A percentile compares a stretch with the other conserved stretches of the same genome.
Evolutionary conservation across 805 yeast species (phyloP).

Genomic region (Nematodospora valgi): DNA sequence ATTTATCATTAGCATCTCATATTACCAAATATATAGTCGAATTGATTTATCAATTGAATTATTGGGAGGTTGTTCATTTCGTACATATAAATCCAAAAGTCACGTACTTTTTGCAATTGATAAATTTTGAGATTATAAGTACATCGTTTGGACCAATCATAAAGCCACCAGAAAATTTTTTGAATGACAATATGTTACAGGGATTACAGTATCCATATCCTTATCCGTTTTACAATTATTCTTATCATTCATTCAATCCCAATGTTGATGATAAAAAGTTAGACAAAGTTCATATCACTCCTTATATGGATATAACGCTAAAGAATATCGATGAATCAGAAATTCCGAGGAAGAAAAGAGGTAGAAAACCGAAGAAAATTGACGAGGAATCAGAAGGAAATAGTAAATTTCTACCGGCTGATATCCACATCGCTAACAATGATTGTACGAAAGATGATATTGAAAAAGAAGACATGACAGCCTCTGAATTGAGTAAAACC

Average conservation of each 20-base stretch:
- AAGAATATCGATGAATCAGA: constrained; percentile 13
- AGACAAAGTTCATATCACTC: constrained; percentile 23
- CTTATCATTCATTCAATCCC: constrained; percentile 36
- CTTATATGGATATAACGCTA: constrained; percentile 36
- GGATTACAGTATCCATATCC: constrained; percentile 45
- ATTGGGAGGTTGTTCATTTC: constrained; percentile 45
- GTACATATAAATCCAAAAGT: constrained; percentile 29
- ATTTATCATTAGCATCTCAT: constrained; percentile 35
- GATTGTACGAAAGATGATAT: not conserved
- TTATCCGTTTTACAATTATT: constrained; percentile 43
- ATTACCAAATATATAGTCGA: constrained; percentile 39
- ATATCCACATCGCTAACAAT: too few relatives aligned
- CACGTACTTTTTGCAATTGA: constrained; percentile 29
- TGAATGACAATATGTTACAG: constrained; percentile 31
- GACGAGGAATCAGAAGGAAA: constrained; percentile 1
- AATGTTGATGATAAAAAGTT: constrained; percentile 24
- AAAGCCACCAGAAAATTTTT: constrained; percentile 37
- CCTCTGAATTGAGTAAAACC: constrained; percentile 1
- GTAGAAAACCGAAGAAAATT: constrained; percentile 2
- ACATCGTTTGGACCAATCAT: constrained; percentile 38
- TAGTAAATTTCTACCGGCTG: not conserved
- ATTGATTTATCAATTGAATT: constrained; percentile 34
- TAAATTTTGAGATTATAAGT: constrained; percentile 31
- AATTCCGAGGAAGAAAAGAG: constrained; percentile 3
- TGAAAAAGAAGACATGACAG: constrained; percentile 1